Evolutionary conservation across 768 basidiomycete genomes (phyloP).

Genomic region (Hericium erinaceus): DNA sequence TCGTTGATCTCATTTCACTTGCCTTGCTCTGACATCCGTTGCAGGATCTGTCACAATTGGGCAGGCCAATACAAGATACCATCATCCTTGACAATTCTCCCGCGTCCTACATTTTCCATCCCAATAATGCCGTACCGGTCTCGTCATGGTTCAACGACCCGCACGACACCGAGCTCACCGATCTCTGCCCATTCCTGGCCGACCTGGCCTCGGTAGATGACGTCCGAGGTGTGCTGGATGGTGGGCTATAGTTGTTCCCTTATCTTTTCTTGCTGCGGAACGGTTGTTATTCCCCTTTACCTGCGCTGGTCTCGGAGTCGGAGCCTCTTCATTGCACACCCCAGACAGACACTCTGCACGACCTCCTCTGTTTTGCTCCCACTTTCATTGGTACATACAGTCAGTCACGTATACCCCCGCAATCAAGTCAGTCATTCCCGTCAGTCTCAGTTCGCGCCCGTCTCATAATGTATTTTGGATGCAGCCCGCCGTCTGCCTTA

Average conservation of each 20-base stretch:
- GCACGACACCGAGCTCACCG: slow-evolving; percentile 95
- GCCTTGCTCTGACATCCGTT: neutral
- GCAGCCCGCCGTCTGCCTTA: neutral
- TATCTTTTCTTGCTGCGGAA: neutral
- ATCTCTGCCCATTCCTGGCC: slow-evolving; percentile 87
- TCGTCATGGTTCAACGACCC: slow-evolving; percentile 99
- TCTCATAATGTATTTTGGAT: neutral
- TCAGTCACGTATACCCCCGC: slow-evolving; percentile 15
- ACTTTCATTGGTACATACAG: slow-evolving; percentile 18
- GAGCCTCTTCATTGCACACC: neutral
- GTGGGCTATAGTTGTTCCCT: slow-evolving; percentile 45
- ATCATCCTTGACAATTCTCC: slow-evolving; percentile 99
- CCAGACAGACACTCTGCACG: slow-evolving; percentile 4
- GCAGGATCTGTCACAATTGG: slow-evolving; percentile 96
- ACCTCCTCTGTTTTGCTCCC: slow-evolving; percentile 10
- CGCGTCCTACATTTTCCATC: slow-evolving; percentile 98
- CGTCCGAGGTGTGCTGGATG: slow-evolving; percentile 86
- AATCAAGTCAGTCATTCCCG: neutral
- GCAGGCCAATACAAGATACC: slow-evolving; percentile 85
- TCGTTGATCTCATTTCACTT: neutral
- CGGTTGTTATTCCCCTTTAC: neutral
- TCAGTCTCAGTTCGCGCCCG: neutral
- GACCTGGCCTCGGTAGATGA: slow-evolving; percentile 83
- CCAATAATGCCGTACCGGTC: slow-evolving; percentile 97
- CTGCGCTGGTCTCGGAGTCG: neutral